A percentile compares a stretch with the other conserved stretches of the same genome.
Conservation (phyloP, 2,329 filamentous ascomycete species). For the Aspergillus spinulosporus region DNA sequence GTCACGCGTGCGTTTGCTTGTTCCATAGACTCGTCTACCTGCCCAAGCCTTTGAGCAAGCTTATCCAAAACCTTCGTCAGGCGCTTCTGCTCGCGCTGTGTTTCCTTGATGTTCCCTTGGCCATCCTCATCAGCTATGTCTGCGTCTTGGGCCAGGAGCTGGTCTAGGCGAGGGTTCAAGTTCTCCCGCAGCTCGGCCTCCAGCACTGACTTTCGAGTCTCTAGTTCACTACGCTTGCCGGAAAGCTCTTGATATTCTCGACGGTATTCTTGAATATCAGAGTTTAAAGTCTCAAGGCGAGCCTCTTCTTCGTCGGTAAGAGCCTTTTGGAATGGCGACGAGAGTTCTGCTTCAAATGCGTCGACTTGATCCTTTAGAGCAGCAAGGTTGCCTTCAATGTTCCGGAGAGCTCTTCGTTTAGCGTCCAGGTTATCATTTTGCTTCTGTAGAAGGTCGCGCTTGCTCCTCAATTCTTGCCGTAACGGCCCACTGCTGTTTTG, state of each 20-base stretch:
- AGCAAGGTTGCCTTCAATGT: slow-evolving; percentile 72
- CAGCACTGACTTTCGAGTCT: slow-evolving; percentile 76
- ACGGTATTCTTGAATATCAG: slow-evolving; percentile 70
- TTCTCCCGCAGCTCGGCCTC: slow-evolving; percentile 90
- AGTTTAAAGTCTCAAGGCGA: slow-evolving; percentile 70
- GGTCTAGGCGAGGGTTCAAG: slow-evolving; percentile 80
- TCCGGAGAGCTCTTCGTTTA: slow-evolving; percentile 64
- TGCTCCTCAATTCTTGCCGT: slow-evolving; percentile 71
- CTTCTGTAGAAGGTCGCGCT: slow-evolving; percentile 71
- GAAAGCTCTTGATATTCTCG: slow-evolving; percentile 75
- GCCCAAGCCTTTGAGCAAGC: slow-evolving; percentile 67
- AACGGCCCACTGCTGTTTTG: slow-evolving; percentile 81
- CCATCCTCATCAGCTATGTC: slow-evolving; percentile 62
- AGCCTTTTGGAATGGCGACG: slow-evolving; percentile 88
- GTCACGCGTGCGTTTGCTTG: slow-evolving; percentile 55
- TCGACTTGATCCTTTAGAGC: slow-evolving; percentile 72
- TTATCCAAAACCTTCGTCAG: slow-evolving; percentile 66
- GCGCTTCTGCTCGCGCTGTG: slow-evolving; percentile 77
- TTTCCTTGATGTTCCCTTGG: slow-evolving; percentile 70
- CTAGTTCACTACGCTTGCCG: slow-evolving; percentile 71
- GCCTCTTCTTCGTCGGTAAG: slow-evolving; percentile 79
- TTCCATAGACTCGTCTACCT: slow-evolving; percentile 75
- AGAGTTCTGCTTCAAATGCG: slow-evolving; percentile 76
- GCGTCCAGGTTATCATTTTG: slow-evolving; percentile 72
- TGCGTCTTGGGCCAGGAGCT: slow-evolving; percentile 74